A percentile compares a stretch with the other conserved stretches of the same genome.
phyloP scores from a whole-genome alignment of 202 grass and related monocot species.

The Panicum virgatum region DNA sequence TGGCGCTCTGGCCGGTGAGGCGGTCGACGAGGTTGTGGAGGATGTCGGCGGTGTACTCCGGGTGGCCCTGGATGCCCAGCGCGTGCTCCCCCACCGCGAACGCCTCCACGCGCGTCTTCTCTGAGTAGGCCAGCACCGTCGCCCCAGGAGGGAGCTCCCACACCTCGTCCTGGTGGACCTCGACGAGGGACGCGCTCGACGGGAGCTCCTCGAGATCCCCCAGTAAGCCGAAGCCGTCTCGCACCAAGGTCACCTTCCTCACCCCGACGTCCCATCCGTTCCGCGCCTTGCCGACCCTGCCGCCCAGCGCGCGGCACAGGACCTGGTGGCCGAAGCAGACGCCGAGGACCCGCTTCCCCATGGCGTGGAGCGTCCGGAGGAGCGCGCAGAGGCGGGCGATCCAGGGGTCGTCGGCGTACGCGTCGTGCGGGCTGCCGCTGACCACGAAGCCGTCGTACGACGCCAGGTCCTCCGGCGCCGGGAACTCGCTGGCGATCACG shows the following conservation, averaged over 20 bases:
- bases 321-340: conserved; percentile 71
- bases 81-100: conserved; percentile 48
- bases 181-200: conserved; percentile 32
- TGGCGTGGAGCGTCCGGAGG: conserved; percentile 41
- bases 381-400: conserved; percentile 52
- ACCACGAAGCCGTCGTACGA: conserved; percentile 62
- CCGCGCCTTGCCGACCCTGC: conserved; percentile 3
- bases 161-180: conserved; percentile 71
- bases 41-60: conserved; percentile 59
- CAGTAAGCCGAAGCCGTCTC: not conserved
- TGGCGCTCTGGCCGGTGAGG: conserved; percentile 15
- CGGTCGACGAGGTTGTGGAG: conserved; percentile 51
- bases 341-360: conserved; percentile 60
- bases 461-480: conserved; percentile 31
- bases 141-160: conserved; percentile 50
- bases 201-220: not conserved
- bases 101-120: conserved; percentile 59
- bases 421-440: conserved; percentile 59
- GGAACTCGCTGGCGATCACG: conserved; percentile 62
- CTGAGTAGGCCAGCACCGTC: conserved; percentile 55
- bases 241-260: conserved; percentile 32
- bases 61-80: conserved; percentile 67
- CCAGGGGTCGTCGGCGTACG: conserved; percentile 58
- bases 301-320: conserved; percentile 45
- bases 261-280: conserved; percentile 59